phyloP scores from a whole-genome alignment of 345 rosid genomes.

The Euclidium syriacum region DNA sequence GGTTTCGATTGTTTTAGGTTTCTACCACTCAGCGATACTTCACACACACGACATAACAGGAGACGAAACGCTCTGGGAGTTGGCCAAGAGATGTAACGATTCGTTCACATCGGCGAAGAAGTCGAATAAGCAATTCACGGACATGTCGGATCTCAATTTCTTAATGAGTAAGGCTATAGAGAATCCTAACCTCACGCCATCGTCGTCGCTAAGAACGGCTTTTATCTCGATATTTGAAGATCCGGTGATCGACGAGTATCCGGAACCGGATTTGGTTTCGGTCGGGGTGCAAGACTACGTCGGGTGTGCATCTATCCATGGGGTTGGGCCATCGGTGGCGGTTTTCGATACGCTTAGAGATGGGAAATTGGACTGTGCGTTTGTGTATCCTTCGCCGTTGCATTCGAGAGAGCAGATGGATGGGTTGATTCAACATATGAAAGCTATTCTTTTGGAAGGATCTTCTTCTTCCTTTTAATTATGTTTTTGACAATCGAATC shows the following conservation, averaged over 20 bases:
- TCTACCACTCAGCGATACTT: conserved; percentile 67
- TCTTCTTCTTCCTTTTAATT: conserved; percentile 1
- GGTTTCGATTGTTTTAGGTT: conserved; percentile 38
- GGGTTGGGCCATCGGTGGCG: conserved; percentile 62
- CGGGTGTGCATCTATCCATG: conserved; percentile 65
- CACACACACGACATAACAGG: conserved; percentile 61
- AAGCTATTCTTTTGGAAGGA: conserved; percentile 44
- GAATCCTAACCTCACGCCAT: conserved; percentile 69
- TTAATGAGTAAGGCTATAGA: conserved; percentile 81
- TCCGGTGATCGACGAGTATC: conserved; percentile 35
- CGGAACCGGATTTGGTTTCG: conserved; percentile 6
- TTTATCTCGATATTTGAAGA: conserved; percentile 71
- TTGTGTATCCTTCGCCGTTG: conserved; percentile 70
- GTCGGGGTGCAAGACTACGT: conserved; percentile 54
- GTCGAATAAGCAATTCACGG: conserved; percentile 62
- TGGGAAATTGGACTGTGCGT: conserved; percentile 55
- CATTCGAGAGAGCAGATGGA: conserved; percentile 77
- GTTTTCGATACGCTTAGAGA: conserved; percentile 60
- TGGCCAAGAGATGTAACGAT: conserved; percentile 48
- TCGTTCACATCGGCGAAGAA: conserved; percentile 50
- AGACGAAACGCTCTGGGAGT: conserved; percentile 55
- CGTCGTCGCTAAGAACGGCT: conserved; percentile 56
- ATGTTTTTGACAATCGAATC: not conserved
- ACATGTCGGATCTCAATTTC: conserved; percentile 73
- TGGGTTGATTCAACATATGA: conserved; percentile 44